phyloP scores from a whole-genome alignment of 306 rosid species.

The Rosa chinensis region DNA sequence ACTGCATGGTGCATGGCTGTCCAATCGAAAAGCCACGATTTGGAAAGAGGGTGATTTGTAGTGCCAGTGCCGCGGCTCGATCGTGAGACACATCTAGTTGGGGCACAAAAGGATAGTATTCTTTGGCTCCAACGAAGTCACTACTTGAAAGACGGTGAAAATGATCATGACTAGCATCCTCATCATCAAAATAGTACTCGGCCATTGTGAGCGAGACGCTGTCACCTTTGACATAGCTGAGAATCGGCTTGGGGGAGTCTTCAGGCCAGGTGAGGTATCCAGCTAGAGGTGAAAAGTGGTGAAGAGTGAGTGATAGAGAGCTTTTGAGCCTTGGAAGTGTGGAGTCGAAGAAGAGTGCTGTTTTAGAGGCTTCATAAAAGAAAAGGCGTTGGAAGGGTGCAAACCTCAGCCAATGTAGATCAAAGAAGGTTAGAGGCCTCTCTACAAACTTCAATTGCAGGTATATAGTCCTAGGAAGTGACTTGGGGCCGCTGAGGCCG shows the following conservation, averaged over 20 bases:
- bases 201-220: constrained; percentile 26
- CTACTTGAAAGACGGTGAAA: constrained; percentile 19
- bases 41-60: constrained; percentile 20
- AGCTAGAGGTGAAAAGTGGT: constrained; percentile 42
- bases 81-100: background rate
- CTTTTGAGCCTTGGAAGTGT: constrained; percentile 25
- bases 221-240: constrained; percentile 30
- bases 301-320: constrained; percentile 52
- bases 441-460: no score
- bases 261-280: constrained; percentile 44
- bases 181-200: constrained; percentile 14
- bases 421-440: constrained; percentile 36
- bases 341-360: no score
- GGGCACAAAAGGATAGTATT: background rate
- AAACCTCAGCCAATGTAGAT: constrained; percentile 36
- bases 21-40: constrained; percentile 28
- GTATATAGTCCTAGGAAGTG: background rate
- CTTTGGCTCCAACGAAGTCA: background rate
- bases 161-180: background rate
- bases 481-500: background rate
- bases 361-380: constrained; percentile 27
- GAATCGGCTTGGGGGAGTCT: constrained; percentile 23
- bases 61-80: constrained; percentile 4
- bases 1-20: constrained; percentile 21
- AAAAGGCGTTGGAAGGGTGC: constrained; percentile 33